phyloP scores from a whole-genome alignment of 108 stramenopile species.

The Nitzschia sp. region DNA sequence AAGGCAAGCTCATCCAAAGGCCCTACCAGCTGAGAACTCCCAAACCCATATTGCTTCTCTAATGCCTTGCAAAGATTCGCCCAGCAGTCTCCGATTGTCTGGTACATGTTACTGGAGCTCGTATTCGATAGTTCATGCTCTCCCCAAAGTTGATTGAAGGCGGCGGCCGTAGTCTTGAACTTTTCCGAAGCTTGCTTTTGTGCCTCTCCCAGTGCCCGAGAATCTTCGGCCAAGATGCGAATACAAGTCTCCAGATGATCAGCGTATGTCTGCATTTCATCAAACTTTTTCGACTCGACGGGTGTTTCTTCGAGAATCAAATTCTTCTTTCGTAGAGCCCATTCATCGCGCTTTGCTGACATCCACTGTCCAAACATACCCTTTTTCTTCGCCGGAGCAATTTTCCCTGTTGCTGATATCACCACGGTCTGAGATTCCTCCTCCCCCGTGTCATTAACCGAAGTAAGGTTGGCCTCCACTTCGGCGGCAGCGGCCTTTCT shows the following conservation, averaged over 20 bases:
- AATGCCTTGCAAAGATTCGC: conserved; percentile 16
- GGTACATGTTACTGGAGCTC: conserved; percentile 36
- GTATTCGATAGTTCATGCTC: conserved; percentile 44
- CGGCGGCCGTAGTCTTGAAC: conserved; percentile 35
- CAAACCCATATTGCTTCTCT: conserved; percentile 15
- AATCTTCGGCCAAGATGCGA: conserved; percentile 32
- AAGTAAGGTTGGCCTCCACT: conserved; percentile 8
- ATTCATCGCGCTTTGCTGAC: conserved; percentile 11
- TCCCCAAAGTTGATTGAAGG: conserved; percentile 41
- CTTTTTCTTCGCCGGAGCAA: conserved; percentile 14
- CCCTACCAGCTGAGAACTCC: conserved; percentile 7
- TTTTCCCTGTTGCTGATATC: conserved; percentile 1
- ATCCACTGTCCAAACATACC: conserved; percentile 31
- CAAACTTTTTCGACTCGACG: conserved; percentile 37
- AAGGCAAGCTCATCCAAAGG: conserved; percentile 38
- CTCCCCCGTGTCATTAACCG: not conserved
- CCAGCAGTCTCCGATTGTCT: conserved; percentile 35
- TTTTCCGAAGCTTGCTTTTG: conserved; percentile 5
- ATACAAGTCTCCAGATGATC: conserved; percentile 36
- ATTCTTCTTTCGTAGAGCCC: conserved; percentile 27
- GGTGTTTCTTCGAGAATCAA: conserved; percentile 33
- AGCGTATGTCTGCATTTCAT: conserved; percentile 31
- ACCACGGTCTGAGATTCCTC: conserved; percentile 10
- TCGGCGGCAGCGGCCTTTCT: conserved; percentile 18
- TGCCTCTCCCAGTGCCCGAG: conserved; percentile 1